Evolutionary conservation across 1,284 basidiomycete species (phyloP), one percentile per base, ranked within the genome.

Genomic region (Fistulinella cinereoalba): DNA sequence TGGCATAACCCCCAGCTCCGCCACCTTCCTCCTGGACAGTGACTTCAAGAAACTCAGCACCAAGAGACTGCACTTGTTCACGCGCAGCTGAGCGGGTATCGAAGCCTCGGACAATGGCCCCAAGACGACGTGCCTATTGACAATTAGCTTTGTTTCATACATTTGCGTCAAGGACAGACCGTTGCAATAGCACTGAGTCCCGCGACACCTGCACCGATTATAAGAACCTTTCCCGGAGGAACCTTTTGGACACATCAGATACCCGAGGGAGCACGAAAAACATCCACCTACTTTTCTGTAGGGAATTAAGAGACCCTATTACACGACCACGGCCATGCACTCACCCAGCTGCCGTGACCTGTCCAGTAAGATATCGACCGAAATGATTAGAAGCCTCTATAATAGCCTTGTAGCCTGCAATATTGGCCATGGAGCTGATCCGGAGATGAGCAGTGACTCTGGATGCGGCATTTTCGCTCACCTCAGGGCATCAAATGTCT

Each of bases 301-400:
- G 28, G 19, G 21, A 41, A 41, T 10, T 13, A 24, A 8, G 52
- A 44, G 41, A 47, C 36, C 42, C 34, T 37, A 37, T 27, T 23
- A 46, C 28, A 13, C n/a, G 18, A 31, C n/a, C 21, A 53, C 9
- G 44, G 24, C 5, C 21, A 39, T 38, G 22, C 36, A 58, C 82
- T 59, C 64, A 88, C 82, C 86, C 88, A 65, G 89, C 89, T 52
- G 89, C 89, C 8, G 89, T 92, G 43, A 90, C 88, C 66, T 92
- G 90, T 61, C 89, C 89, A 36, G 89, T 91, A 52, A 92, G 74
- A 71, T 90, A 92, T 53, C 90, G 74, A 60, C 89, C 89, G 56
- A 92, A 92, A 60, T 87, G 80, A 65, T 90, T 91, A 19, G 87
- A 85, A 28, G 89, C 90, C 66, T 92, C 90, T 56, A 92, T 68